A percentile compares a stretch with the other conserved stretches of the same genome.
phyloP scores from a whole-genome alignment of 495 filamentous ascomycete species.

The Penicillium longicatenatum region DNA sequence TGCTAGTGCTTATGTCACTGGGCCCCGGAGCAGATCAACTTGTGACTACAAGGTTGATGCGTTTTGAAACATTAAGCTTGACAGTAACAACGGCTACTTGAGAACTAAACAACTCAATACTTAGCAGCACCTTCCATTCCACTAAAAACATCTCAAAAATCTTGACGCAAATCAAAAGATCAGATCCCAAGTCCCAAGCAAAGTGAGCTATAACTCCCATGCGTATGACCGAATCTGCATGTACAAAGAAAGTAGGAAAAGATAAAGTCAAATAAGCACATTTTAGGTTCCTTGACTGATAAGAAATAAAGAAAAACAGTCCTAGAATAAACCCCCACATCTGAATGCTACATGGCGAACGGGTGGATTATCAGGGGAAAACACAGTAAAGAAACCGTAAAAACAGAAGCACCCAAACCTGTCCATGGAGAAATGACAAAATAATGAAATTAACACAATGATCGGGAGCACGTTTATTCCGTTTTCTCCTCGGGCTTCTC shows the following conservation, averaged over 20 bases:
- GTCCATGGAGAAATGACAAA: constrained; percentile 7
- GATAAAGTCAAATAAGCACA: constrained; percentile 2
- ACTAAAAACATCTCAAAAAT: neutral
- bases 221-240: neutral
- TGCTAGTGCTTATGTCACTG: neutral
- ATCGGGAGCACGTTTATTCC: constrained; percentile 8
- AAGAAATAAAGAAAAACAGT: constrained; percentile 4
- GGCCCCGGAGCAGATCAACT: too few relatives aligned
- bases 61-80: too few relatives aligned
- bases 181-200: neutral
- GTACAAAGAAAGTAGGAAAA: constrained; percentile 1
- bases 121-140: neutral
- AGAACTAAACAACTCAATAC: neutral
- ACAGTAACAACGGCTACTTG: too few relatives aligned
- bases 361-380: constrained; percentile 3
- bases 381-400: constrained; percentile 1
- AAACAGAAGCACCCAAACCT: constrained; percentile 4
- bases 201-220: neutral
- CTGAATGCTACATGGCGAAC: constrained; percentile 8
- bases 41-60: too few relatives aligned
- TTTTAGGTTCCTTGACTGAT: constrained; percentile 1
- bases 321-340: neutral
- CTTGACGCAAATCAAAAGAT: neutral
- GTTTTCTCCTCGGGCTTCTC: constrained; percentile 26
- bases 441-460: constrained; percentile 1